Evolutionary conservation across 257 asterid species (phyloP).

Genomic region (Cordia subcordata): DNA sequence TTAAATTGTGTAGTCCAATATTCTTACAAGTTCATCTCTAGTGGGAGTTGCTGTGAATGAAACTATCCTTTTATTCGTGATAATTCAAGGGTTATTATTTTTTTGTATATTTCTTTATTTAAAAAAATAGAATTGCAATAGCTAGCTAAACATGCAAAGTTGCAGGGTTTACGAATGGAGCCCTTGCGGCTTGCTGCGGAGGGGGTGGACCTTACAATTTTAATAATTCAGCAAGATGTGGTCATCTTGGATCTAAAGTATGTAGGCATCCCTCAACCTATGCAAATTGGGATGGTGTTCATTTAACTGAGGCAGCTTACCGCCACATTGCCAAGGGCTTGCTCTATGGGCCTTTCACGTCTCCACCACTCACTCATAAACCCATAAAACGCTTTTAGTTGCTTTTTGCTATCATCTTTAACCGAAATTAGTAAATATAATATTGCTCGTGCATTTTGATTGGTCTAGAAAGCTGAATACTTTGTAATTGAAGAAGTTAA

Average conservation of each 20-base stretch:
- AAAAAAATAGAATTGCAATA: not conserved
- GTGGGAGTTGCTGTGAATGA: too few species aligned
- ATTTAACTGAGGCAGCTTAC: constrained; percentile 69
- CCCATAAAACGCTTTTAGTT: constrained; percentile 25
- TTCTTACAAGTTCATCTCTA: too few species aligned
- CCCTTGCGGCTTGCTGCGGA: constrained; percentile 64
- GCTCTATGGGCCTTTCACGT: constrained; percentile 41
- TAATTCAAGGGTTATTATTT: too few species aligned
- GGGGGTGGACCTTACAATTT: constrained; percentile 88
- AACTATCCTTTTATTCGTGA: too few species aligned
- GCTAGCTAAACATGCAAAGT: not conserved
- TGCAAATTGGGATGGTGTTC: constrained; percentile 75
- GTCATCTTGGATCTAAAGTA: constrained; percentile 54
- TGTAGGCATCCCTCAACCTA: constrained; percentile 39
- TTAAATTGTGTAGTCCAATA: too few species aligned
- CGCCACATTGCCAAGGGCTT: constrained; percentile 47
- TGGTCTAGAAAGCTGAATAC: too few species aligned
- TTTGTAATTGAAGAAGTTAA: too few species aligned
- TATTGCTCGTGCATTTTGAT: too few species aligned
- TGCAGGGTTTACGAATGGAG: constrained; percentile 44
- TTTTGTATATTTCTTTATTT: too few species aligned
- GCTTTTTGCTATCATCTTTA: too few species aligned
- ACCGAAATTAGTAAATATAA: too few species aligned
- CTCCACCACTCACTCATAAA: constrained; percentile 44
- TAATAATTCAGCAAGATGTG: constrained; percentile 73